A percentile compares a stretch with the other conserved stretches of the same genome.
Evolutionary conservation across 164 flowering plant species (phyloP).

Genomic region (Macadamia tetraphylla): DNA sequence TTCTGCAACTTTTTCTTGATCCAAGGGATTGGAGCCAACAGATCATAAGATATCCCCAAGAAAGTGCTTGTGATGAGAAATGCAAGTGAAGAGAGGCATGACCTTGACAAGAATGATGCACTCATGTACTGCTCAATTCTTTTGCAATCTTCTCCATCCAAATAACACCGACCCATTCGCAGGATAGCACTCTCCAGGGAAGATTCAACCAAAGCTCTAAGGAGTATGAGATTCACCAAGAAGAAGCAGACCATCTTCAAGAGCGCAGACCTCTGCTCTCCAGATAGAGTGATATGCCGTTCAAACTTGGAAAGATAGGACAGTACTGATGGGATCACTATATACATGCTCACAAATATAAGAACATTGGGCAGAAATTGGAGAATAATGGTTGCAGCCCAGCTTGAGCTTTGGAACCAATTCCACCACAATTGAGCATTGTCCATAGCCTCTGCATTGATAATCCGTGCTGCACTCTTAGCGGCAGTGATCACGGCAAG

Average conservation of each 20-base stretch:
- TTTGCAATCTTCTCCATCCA: conserved; percentile 99
- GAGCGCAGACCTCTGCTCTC: conserved; percentile 94
- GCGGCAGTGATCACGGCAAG: conserved; percentile 83
- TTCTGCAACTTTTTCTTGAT: conserved; percentile 80
- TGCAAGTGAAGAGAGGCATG: conserved; percentile 93
- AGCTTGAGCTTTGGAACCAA: conserved; percentile 90
- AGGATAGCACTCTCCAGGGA: conserved; percentile 75
- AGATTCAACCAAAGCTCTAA: conserved; percentile 89
- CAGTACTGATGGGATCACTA: conserved; percentile 83
- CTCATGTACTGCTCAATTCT: conserved; percentile 92
- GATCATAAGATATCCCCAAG: conserved; percentile 90
- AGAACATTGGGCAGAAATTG: conserved; percentile 96
- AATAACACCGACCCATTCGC: conserved; percentile 89
- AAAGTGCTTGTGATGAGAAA: conserved; percentile 91
- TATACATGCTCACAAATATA: conserved; percentile 94
- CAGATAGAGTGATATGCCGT: conserved; percentile 83
- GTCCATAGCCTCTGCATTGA: conserved; percentile 95
- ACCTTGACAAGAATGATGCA: conserved; percentile 84
- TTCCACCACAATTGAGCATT: conserved; percentile 80
- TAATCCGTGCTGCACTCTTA: conserved; percentile 77
- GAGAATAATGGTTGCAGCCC: conserved; percentile 74
- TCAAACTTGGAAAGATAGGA: conserved; percentile 90
- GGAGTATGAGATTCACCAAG: conserved; percentile 82
- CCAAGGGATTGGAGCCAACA: conserved; percentile 96
- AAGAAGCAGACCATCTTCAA: conserved; percentile 98